Evolutionary conservation across 805 yeast species (phyloP), one percentile per base, ranked within the genome.

Genomic region (Saturnispora saitoi): DNA sequence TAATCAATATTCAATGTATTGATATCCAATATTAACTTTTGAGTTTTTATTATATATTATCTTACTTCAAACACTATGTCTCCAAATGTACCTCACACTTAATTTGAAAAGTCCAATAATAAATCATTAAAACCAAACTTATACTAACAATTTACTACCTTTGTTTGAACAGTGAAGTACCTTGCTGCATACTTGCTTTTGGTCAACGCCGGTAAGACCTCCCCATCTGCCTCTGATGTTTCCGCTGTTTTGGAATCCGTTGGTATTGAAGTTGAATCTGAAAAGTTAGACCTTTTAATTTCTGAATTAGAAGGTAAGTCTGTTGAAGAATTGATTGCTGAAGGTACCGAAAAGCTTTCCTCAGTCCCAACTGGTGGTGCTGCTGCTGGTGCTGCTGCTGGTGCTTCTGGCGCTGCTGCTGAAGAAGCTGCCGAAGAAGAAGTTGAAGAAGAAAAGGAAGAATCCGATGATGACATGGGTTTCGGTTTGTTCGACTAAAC

Each of bases 401-500:
- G 73, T 62, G 76, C 73, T 64, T 75, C 71, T 60, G 76, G 71
- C 56, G 79, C 71, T 57, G 80, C 69, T 53, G 78, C 67, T 50
- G 84, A 70, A 54, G 83, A 70, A 58, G 81, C 68, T 57, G 83
- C 72, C 60, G 87, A 69, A 58, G 78, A 63, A 56, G 75, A 58
- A 54, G 81, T 69, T 57, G 80, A 73, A 66, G 75, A 67, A 56
- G 74, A 66, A 52, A 70, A 67, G 55, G 76, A 70, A 64, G 75
- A 70, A 57, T 72, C 74, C 59, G 77, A 74, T 68, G 86, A 80
- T 71, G 66, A 62, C 56, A 81, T 82, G 87, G 89, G 89, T 63
- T 80, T 83, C 81, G 88, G 88, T 81, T 85, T 93, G 73, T 93
- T 93, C 85, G 99, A 93, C 82, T 93, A 93, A 80, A 63, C 66